These are phyloP conservation scores for Cerrena zonata DNA, from an alignment of 1,284 basidiomycete species.

Conservation along the genomic window DNA sequence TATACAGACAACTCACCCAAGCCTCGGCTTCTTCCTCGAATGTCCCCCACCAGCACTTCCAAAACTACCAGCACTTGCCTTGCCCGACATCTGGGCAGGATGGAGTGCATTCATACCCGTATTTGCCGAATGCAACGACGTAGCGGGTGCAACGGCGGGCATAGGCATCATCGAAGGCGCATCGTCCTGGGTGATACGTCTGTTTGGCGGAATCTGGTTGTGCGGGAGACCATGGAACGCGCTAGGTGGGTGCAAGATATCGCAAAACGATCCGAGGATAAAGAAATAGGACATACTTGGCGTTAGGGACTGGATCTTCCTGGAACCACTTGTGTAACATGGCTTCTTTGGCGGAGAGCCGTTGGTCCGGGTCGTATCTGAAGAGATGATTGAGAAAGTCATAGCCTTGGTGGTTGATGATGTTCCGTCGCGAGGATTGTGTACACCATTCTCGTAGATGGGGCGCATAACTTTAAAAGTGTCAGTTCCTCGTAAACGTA, in stretches of 20 bases:
- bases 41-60: constrained; percentile 33
- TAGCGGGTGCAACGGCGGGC: constrained; percentile 32
- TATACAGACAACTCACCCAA: constrained; percentile 29
- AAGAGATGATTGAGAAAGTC: constrained; percentile 84
- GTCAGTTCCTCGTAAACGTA: background rate
- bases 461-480: constrained; percentile 47
- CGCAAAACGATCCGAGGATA: no score
- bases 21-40: constrained; percentile 38
- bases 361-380: constrained; percentile 83
- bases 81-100: constrained; percentile 34
- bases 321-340: constrained; percentile 79
- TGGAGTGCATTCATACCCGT: constrained; percentile 8
- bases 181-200: constrained; percentile 73
- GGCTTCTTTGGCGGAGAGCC: constrained; percentile 79
- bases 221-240: constrained; percentile 53
- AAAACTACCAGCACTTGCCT: constrained; percentile 39
- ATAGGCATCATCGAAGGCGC: constrained; percentile 72
- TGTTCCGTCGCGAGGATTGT: constrained; percentile 25
- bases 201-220: constrained; percentile 63
- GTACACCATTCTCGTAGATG: constrained; percentile 77
- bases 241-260: constrained; percentile 31
- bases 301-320: constrained; percentile 69
- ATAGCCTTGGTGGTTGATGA: constrained; percentile 60
- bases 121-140: constrained; percentile 9
- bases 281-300: constrained; percentile 48